Evolutionary conservation across 345 rosid genomes (phyloP).

Genomic region (Lumnitzera racemosa): DNA sequence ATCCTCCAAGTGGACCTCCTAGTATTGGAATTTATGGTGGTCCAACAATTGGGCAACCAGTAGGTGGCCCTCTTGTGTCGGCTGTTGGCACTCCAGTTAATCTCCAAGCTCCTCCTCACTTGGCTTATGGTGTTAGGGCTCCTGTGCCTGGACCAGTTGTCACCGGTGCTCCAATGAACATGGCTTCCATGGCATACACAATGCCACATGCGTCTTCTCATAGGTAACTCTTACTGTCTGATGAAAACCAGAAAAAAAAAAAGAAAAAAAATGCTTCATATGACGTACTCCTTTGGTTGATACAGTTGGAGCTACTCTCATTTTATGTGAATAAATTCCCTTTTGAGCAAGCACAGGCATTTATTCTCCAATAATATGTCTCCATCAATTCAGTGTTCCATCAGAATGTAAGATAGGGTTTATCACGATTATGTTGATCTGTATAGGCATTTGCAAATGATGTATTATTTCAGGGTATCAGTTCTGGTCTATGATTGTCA

Average conservation of each 20-base stretch:
- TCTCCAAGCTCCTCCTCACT: constrained; percentile 61
- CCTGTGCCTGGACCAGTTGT: constrained; percentile 45
- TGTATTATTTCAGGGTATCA: no score
- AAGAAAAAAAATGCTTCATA: no score
- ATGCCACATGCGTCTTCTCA: constrained; percentile 71
- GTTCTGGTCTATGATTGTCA: no score
- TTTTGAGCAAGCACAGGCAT: no score
- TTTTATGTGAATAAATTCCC: no score
- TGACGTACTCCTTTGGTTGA: no score
- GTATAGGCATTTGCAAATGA: no score
- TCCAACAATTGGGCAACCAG: constrained; percentile 74
- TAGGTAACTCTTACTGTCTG: constrained; percentile 32
- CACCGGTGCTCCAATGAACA: constrained; percentile 74
- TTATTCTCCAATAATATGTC: no score
- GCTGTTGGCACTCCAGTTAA: constrained; percentile 95
- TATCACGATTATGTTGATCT: no score
- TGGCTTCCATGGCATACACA: constrained; percentile 60
- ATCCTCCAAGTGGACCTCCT: constrained; percentile 32
- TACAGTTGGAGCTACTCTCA: no score
- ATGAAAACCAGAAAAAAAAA: neutral
- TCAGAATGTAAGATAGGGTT: no score
- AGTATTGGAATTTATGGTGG: constrained; percentile 53
- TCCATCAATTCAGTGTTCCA: no score
- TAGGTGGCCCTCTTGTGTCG: constrained; percentile 71
- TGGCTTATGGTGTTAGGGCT: constrained; percentile 71